Evolutionary conservation across 2,329 filamentous ascomycete genomes (phyloP), one percentile per base, ranked within the genome.

Genomic region (Cercospora brassicicola): DNA sequence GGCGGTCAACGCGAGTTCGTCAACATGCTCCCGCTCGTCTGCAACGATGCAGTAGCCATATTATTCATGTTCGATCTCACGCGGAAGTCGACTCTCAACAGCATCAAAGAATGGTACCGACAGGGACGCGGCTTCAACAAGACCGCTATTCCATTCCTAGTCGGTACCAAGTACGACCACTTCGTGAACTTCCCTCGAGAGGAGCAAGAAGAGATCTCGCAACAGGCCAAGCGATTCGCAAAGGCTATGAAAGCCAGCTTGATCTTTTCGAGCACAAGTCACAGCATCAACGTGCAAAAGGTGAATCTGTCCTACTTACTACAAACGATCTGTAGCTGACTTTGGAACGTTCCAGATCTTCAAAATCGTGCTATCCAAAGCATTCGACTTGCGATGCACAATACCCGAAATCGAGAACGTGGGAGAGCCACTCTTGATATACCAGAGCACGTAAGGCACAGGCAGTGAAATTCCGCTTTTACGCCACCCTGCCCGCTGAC

Each of bases 21-120:
- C 82, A 99, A 99, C 84, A 99, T 99, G 95, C 85, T 99, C 70
- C 95, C 95, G 23, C 87, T 99, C n/a, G 95, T 99, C 69, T 99
- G 95, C 85, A 99, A 99, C 80, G 95, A 99, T 77, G 95, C 95
- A 8, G 95, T 99, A 33, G 95, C 95, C 61, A 98, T 99, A 73
- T 86, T 99, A 51, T 99, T 99, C 88, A 99, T 99, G 95, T 99
- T 99, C 80, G 95, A 99, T 80, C 84, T 99, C 73, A 99, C 95
- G 31, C 88, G 95, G 74, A 99, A 99, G 86, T 97, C 94, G 82
- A 99, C 95, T 0, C 85, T 99, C 74, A 99, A 99, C 83, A 97
- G 93, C 76, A 98, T 99, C 85, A 99, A 99, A 84, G 95, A 99
- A 80, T 99, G 95, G 95, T 99, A 99, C 79, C 88, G 95, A 65